phyloP scores from a whole-genome alignment of 805 yeast genomes.

The Wickerhamomyces chaumierensis region DNA sequence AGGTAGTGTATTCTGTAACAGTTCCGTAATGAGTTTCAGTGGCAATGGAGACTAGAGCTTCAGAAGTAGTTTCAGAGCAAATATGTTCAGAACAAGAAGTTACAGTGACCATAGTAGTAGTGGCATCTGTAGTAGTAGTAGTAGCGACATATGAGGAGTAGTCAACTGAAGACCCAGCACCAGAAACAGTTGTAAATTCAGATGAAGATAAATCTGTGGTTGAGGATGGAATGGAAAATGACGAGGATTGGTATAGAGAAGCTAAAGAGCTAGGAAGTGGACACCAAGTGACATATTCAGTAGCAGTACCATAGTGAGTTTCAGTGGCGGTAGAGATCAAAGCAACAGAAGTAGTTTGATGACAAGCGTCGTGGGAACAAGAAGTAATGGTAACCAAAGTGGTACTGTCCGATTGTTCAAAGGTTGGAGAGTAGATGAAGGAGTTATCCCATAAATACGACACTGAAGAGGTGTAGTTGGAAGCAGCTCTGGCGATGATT shows the following conservation, averaged over 20 bases:
- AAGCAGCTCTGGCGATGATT: background rate
- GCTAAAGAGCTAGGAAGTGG: conserved; percentile 8
- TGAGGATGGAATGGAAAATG: background rate
- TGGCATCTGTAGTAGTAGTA: background rate
- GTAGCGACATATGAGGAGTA: background rate
- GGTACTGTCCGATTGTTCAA: conserved; percentile 2
- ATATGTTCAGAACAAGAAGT: conserved; percentile 8
- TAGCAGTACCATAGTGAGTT: conserved; percentile 20
- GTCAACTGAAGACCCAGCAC: background rate
- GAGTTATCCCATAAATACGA: too few species aligned
- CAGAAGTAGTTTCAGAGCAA: conserved; percentile 5
- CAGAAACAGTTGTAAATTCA: background rate
- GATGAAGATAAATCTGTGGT: background rate
- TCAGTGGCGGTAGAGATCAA: conserved; percentile 21
- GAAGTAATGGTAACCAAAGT: conserved; percentile 15
- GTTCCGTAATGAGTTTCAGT: conserved; percentile 24
- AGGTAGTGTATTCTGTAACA: conserved; percentile 16
- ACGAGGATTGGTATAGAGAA: background rate
- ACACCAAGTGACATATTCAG: conserved; percentile 17
- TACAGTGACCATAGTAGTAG: conserved; percentile 8
- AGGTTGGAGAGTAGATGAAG: conserved; percentile 1
- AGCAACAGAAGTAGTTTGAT: conserved; percentile 8
- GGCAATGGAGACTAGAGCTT: conserved; percentile 15
- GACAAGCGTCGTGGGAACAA: conserved; percentile 9
- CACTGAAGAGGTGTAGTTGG: background rate